Percentiles rank a stretch among this genome's conserved stretches.
Conservation (phyloP, 2,329 filamentous ascomycete genomes). For the Claviceps maximensis region DNA sequence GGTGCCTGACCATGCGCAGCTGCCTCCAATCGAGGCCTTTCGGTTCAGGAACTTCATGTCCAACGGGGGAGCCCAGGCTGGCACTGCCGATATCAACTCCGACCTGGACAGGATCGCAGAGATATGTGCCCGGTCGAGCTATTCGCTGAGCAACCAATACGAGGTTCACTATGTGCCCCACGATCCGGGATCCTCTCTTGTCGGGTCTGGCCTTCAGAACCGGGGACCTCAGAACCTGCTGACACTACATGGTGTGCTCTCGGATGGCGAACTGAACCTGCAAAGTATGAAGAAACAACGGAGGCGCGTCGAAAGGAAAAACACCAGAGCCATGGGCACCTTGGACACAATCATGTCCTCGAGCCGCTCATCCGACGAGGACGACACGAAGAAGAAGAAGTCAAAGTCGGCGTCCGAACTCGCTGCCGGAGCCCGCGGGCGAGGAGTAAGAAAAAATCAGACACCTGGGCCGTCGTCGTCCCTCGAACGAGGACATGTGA, state of each 20-base stretch:
- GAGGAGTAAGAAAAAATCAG: slow-evolving; percentile 24
- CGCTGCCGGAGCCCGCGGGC: slow-evolving; percentile 39
- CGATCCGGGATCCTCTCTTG: slow-evolving; percentile 40
- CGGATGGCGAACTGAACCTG: slow-evolving; percentile 39
- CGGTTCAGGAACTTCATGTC: slow-evolving; percentile 52
- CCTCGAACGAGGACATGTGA: slow-evolving; percentile 16
- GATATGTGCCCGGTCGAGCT: slow-evolving; percentile 51
- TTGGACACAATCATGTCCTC: slow-evolving; percentile 55
- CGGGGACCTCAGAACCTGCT: slow-evolving; percentile 29
- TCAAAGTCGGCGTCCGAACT: slow-evolving; percentile 46
- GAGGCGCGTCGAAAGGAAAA: slow-evolving; percentile 28
- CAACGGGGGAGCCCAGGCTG: slow-evolving; percentile 33
- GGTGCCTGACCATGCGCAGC: slow-evolving; percentile 26
- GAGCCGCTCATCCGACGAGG: slow-evolving; percentile 50
- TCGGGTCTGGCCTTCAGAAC: slow-evolving; percentile 15
- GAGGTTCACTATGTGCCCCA: slow-evolving; percentile 52
- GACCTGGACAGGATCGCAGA: slow-evolving; percentile 53
- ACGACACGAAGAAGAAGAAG: slow-evolving; percentile 46
- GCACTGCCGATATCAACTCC: slow-evolving; percentile 34
- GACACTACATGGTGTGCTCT: slow-evolving; percentile 41
- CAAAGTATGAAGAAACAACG: slow-evolving; percentile 23
- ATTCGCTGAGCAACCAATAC: slow-evolving; percentile 54
- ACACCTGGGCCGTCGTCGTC: slow-evolving; percentile 16
- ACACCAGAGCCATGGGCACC: slow-evolving; percentile 45
- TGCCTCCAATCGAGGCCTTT: slow-evolving; percentile 50